Base-by-base conservation (phyloP, 2,329 filamentous ascomycete species). In the Corynespora cassiicola region DNA sequence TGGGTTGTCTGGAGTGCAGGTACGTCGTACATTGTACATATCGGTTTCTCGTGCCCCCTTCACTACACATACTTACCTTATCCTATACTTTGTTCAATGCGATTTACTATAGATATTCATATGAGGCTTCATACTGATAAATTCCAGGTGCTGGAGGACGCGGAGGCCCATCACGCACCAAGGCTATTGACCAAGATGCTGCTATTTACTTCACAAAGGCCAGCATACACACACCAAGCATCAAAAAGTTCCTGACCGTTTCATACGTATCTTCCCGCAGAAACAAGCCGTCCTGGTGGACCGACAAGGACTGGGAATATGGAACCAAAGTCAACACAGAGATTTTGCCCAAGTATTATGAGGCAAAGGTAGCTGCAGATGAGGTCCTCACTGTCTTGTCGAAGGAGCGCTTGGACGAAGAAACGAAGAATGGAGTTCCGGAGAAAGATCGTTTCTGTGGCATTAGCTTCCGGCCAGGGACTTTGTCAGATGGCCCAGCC, bases 1-100 rank as follows among this genome's bases (percentile, higher is more conserved):
- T 87, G 83, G 63, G 75, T 88, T 19, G 78, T 87, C 46, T 88
- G 82, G 81, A 81, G 78, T 49, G 85, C 85, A 12, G 85, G 84
- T 81, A 62, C 27, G 73, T 54, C n/a, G n/a, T n/a, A n/a, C n/a
- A n/a, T n/a, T n/a, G n/a, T n/a, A n/a, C n/a, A n/a, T n/a, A n/a
- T n/a, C n/a, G n/a, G n/a, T n/a, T n/a, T n/a, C n/a, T n/a, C n/a
- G n/a, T n/a, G n/a, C n/a, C n/a, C n/a, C n/a, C n/a, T n/a, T n/a
- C n/a, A n/a, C n/a, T n/a, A n/a, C n/a, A n/a, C n/a, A n/a, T n/a
- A n/a, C n/a, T n/a, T n/a, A n/a, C n/a, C n/a, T n/a, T n/a, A n/a
- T n/a, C n/a, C n/a, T n/a, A n/a, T 12, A 17, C 20, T 23, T 31
- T n/a, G 5, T 22, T 25, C 31, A 14, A 16, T 12, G 6, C 5